Evolutionary conservation across 2,329 filamentous ascomycete species (phyloP).

Genomic region (Pleurostoma richardsiae): DNA sequence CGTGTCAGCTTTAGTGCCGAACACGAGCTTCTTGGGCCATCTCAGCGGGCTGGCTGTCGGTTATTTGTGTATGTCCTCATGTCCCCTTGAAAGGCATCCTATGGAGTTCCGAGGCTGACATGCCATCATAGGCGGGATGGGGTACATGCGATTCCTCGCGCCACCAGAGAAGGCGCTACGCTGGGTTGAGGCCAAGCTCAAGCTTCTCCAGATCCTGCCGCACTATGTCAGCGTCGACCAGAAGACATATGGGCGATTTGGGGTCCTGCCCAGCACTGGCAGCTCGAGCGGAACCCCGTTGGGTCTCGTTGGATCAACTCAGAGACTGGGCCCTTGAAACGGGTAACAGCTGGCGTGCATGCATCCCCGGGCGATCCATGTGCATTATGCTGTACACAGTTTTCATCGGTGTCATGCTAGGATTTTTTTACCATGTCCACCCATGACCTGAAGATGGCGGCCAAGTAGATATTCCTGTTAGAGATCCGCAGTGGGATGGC

Average conservation of each 20-base stretch:
- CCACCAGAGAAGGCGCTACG: conserved; percentile 84
- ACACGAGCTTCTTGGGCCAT: conserved; percentile 82
- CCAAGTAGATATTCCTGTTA: too few species aligned
- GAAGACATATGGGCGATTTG: conserved; percentile 91
- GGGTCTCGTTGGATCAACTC: conserved; percentile 58
- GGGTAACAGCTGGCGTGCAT: too few species aligned
- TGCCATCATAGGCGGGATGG: conserved; percentile 62
- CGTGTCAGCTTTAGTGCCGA: conserved; percentile 71
- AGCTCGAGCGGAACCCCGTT: conserved; percentile 41
- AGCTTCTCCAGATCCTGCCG: conserved; percentile 76
- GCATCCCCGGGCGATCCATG: too few species aligned
- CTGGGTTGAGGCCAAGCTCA: conserved; percentile 85
- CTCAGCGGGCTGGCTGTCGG: conserved; percentile 76
- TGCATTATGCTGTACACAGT: too few species aligned
- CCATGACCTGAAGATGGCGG: too few species aligned
- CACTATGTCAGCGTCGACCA: conserved; percentile 94
- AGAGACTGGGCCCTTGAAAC: conserved; percentile 63
- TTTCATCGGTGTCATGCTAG: too few species aligned
- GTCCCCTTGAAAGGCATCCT: background rate
- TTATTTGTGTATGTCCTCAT: conserved; percentile 66
- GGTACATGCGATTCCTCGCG: conserved; percentile 83
- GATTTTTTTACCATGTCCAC: too few species aligned
- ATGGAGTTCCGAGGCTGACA: conserved; percentile 11
- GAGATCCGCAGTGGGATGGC: too few species aligned
- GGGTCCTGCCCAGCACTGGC: conserved; percentile 59